phyloP scores from a whole-genome alignment of 192 early-diverging fungal species.

The Coemansia guatemalensis region DNA sequence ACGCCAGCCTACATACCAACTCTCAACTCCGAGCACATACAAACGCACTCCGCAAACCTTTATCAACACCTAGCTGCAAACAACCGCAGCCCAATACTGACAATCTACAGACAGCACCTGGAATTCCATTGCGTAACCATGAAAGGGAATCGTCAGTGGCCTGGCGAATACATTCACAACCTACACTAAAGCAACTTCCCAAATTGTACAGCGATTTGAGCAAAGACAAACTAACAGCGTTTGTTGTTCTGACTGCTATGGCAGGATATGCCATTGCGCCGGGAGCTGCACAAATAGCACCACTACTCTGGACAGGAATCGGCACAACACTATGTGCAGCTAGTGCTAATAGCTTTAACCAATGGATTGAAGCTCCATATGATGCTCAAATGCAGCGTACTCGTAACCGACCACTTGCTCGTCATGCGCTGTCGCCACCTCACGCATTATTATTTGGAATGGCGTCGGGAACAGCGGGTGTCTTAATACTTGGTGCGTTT shows the following conservation, averaged over 20 bases:
- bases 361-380: conserved; percentile 93
- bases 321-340: conserved; percentile 87
- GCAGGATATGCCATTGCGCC: conserved; percentile 92
- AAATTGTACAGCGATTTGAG: conserved; percentile 71
- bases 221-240: conserved; percentile 83
- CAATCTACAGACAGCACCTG: too few relatives aligned
- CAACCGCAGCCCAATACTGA: too few relatives aligned
- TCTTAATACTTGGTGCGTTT: conserved; percentile 61
- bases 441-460: conserved; percentile 79
- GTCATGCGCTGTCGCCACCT: conserved; percentile 69
- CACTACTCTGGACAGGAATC: conserved; percentile 75
- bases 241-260: conserved; percentile 94
- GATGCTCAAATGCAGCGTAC: conserved; percentile 98
- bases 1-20: too few relatives aligned
- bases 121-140: too few relatives aligned
- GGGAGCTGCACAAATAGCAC: conserved; percentile 56
- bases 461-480: conserved; percentile 66
- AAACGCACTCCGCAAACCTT: too few relatives aligned
- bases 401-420: conserved; percentile 80
- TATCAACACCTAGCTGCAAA: too few relatives aligned
- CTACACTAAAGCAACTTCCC: neutral
- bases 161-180: too few relatives aligned
- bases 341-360: conserved; percentile 93
- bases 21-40: too few relatives aligned
- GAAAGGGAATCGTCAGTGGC: too few relatives aligned